Conservation (phyloP, 2,329 filamentous ascomycete species). For the Leptographium flavum region DNA sequence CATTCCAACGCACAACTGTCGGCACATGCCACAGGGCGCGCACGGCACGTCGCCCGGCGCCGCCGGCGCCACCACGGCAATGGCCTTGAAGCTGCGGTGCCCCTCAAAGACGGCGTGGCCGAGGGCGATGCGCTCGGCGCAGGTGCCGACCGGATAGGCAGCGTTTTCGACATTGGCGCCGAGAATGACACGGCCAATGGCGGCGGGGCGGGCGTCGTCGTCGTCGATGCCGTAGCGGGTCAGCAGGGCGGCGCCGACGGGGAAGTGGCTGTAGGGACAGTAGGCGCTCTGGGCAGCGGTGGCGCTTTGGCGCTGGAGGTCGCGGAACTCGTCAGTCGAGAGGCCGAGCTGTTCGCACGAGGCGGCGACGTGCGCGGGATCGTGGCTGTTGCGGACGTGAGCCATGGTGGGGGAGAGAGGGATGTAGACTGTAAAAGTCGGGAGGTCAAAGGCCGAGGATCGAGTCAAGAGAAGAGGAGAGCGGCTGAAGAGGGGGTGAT, state of each 20-base stretch:
- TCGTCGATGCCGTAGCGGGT: slow-evolving; percentile 20
- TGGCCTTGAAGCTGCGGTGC: slow-evolving; percentile 49
- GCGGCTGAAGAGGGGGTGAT: too few relatives aligned
- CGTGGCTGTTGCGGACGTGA: slow-evolving; percentile 13
- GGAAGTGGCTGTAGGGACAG: slow-evolving; percentile 88
- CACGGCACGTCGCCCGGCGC: slow-evolving; percentile 32
- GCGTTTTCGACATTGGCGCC: slow-evolving; percentile 94
- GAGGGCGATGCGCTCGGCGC: slow-evolving; percentile 84
- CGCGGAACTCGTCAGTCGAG: slow-evolving; percentile 46
- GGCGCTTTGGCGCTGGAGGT: slow-evolving; percentile 46
- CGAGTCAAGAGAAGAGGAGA: too few relatives aligned
- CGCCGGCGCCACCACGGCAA: slow-evolving; percentile 78
- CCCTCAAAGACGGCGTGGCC: slow-evolving; percentile 59
- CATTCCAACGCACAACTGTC: slow-evolving; percentile 58
- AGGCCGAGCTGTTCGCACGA: slow-evolving; percentile 33
- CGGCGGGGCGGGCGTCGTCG: neutral
- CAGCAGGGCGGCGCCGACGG: slow-evolving; percentile 73
- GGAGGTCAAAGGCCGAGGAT: too few relatives aligned
- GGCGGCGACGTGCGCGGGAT: slow-evolving; percentile 12
- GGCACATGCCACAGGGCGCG: slow-evolving; percentile 88
- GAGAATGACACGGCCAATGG: slow-evolving; percentile 27
- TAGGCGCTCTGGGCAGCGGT: slow-evolving; percentile 70
- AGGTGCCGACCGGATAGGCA: slow-evolving; percentile 84
- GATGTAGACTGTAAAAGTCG: too few relatives aligned
- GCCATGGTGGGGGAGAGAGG: neutral